Evolutionary conservation across 2,329 filamentous ascomycete species (phyloP), one percentile per base, ranked within the genome.

Genomic region (Rhynchosporium agropyri): DNA sequence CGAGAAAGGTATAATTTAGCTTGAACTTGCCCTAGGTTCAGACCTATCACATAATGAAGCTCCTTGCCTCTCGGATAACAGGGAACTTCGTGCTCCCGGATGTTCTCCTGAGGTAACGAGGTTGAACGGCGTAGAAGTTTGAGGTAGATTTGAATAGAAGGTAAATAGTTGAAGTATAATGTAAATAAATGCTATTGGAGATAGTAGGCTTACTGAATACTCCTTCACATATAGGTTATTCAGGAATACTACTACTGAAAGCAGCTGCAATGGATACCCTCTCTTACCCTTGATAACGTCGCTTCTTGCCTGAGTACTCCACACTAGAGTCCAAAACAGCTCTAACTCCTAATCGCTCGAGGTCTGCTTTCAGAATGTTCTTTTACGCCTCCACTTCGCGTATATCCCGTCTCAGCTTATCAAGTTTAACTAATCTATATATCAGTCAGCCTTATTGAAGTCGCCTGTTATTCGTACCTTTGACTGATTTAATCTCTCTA

Each of bases 121-220:
- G 20, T 46, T 6, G 26, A 46, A 13, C 12, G 43, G 33, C 43
- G n/a, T 46, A 26, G 26, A 9, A 26, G 4, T 46, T 46, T 46
- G 15, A 43, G 15, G 42, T 43, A 13, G n/a, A 46, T 46, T 4
- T 46, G 26, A 46, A 26, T 20, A 26, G 9, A 20, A 46, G n/a
- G 43, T 46, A 46, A 26, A 46, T 20, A 26, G n/a, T 46, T 46
- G n/a, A 46, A 46, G 43, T 46, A 46, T 46, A 46, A 29, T 48
- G 20, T 29, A 48, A 48, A 48, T 29, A 10, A 46, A 48, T 48
- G 45, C 45, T 5, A 48, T 28, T 48, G 26, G 28, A 48, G 26
- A 28, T 48, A 10, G 15, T n/a, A 48, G 15, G 45, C 15, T 28
- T 48, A 10, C 45, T 48, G 26, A 20, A 48, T 3, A 29, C 45